Evolutionary conservation across 2,329 filamentous ascomycete genomes (phyloP), one percentile per base, ranked within the genome.

Genomic region (Chrysosporium keratinophilum): DNA sequence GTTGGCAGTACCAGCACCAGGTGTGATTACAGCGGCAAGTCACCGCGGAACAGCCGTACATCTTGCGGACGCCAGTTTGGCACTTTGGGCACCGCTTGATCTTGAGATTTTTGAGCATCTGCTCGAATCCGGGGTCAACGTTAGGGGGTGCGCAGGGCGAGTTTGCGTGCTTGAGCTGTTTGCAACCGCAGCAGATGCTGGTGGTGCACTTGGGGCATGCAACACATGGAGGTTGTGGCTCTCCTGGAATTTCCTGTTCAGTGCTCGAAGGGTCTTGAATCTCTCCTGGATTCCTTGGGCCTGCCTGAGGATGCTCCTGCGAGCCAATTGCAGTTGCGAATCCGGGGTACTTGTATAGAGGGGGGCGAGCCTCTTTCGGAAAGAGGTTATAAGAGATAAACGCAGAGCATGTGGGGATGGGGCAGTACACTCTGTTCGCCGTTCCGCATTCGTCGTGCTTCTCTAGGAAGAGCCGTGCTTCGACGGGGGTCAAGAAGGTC

Each of bases 21-120:
- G 76, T 70, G 7, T 73, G 72, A 11, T 75, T 74, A 52, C 76
- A 78, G 12, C 65, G 63, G 54, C 76, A 78, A 50, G 68, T 62
- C 58, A 78, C 72, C 48, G 76, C 73, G 34, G 62, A 61, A 58
- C 76, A 79, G 5, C 76, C 76, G 55, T 60, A 73, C 70, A 77
- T 75, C 51, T 69, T 69, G 57, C 69, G 68, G 14, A 78, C 63
- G 7, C 71, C 76, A n/a, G 71, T 65, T 1, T 68, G 65, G 56
- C 76, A 78, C 52, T 72, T 72, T 0, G 76, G 76, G 52, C 76
- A 79, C 7, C 68, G 65, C 60, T 76, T 78, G 61, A 76, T 74
- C 2, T 73, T 71, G 65, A 70, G 76, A 41, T 62, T 64, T 46
- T 66, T 64, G 1, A 78, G 63, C 34, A 74, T 60, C 5, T 48